Base-by-base conservation (phyloP, 768 basidiomycete genomes). In the Lactifluus pinguis region DNA sequence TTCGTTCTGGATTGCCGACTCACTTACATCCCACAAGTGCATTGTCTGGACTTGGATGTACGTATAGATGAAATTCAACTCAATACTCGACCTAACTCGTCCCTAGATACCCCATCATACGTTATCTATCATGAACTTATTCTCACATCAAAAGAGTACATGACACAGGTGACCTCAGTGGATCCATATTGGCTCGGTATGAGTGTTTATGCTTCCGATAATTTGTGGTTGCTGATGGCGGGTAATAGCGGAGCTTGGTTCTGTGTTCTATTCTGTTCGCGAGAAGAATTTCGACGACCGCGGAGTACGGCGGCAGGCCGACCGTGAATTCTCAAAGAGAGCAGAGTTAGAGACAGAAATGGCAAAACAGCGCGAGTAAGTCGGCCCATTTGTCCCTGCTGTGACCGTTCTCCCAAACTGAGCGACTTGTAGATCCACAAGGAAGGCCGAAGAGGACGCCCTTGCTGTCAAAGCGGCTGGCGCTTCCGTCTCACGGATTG, bases 151-250 rank as follows among this genome's bases (percentile, higher is more conserved):
- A 95, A 95, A 69, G 87, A 92, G 73, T 99, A 99, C 75, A 97
- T 98, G 95, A 95, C 95, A 17, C 93, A 94, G 72, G 97, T 99
- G n/a, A 98, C 97, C 2, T 85, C 95, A 0, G 89, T 98, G 63
- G 94, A 98, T 70, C 86, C 97, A 3, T 94, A 94, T 73, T 99
- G 97, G 97, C 81, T 98, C 39, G 94, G 93, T 91, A 73, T 70
- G 3, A n/a, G 36, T 36, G 56, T 29, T 25, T 55, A 25, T 19
- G 5, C 0, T 32, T 30, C 49, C 47, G n/a, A 13, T 30, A 49
- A 32, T 13, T 50, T 3, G 62, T 44, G 10, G 41, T 45, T 14
- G 14, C 64, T 67, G 49, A 65, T 59, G 49, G 11, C 42, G 42
- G 48, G 61, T 47, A 62, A 21, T 67, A 93, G 94, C 95, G 67